A percentile compares a stretch with the other conserved stretches of the same genome.
These are phyloP conservation scores for Begonia peltatifolia DNA, from an alignment of 306 rosid genomes.

Conservation along the genomic window DNA sequence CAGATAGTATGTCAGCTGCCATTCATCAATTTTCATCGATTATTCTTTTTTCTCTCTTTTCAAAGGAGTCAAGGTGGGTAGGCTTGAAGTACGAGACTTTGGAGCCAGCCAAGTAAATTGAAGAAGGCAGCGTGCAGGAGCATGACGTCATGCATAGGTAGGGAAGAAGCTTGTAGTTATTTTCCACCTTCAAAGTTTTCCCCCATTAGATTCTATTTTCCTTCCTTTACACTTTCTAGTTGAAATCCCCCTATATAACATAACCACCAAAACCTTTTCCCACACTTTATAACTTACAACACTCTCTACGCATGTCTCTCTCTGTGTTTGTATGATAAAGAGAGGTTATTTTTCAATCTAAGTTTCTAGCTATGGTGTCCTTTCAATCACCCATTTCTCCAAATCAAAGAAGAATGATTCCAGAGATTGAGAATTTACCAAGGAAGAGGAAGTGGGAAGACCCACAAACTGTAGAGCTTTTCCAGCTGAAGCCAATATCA, in stretches of 20 bases:
- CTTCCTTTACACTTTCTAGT: not conserved
- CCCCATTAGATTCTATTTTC: not conserved
- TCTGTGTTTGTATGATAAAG: not conserved
- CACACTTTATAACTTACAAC: not conserved
- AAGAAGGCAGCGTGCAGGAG: too few species aligned
- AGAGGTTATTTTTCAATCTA: not conserved
- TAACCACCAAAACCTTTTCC: constrained; percentile 1
- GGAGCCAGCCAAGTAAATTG: too few species aligned
- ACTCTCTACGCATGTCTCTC: not conserved
- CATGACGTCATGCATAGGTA: too few species aligned
- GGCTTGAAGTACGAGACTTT: too few species aligned
- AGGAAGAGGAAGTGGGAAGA: constrained; percentile 22
- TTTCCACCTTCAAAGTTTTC: too few species aligned
- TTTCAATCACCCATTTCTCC: not conserved
- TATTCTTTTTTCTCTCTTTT: too few species aligned
- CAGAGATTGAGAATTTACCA: not conserved
- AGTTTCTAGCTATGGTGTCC: not conserved
- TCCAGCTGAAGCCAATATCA: constrained; percentile 17
- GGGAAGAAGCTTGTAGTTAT: too few species aligned
- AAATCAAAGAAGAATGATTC: constrained; percentile 8
- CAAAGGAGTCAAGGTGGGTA: too few species aligned
- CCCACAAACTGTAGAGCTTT: constrained; percentile 16
- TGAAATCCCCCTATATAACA: not conserved
- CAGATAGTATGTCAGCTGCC: too few species aligned
- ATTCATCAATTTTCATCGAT: too few species aligned